Base-by-base conservation (phyloP, 345 rosid species). In the Leavenworthia alabamica region DNA sequence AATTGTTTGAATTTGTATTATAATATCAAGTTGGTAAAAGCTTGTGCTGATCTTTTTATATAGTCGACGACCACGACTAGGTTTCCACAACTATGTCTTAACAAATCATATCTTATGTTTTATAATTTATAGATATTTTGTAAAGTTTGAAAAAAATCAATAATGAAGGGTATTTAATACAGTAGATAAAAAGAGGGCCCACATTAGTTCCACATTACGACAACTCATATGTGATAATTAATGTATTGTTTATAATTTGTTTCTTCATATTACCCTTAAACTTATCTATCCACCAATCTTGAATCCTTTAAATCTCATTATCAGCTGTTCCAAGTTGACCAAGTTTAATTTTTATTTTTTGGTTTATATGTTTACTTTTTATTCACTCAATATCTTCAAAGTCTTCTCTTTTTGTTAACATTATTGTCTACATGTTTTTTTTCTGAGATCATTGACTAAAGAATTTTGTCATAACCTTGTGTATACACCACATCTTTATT, bases 321-420 rank as follows among this genome's bases (percentile, higher is more conserved):
- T 70, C 6, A 48, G 68, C 68, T 70, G 36, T 62, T 47, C 31
- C 31, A 62, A 62, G 58, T 70, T 56, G 74, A 70, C 69, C 69
- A 54, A 70, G n/a, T n/a, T n/a, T n/a, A n/a, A n/a, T n/a, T n/a
- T n/a, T n/a, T n/a, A n/a, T n/a, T n/a, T n/a, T n/a, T n/a, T n/a
- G n/a, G n/a, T n/a, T n/a, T 33, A 16, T 12, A 50, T 32, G 22
- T 3, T 1, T 24, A 17, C 43, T n/a, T 16, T 42, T 16, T 15
- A n/a, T n/a, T 65, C 26, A 26, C 56, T 61, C 24, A 8, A 22
- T 16, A 31, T 49, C 41, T 41, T 51, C 48, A 57, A 64, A 71
- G 62, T 58, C 71, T 63, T 56, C 66, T 50, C 60, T n/a, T 32
- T 57, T 29, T 33, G 70, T 63, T 32, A 31, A 33, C 65, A 47